Evolutionary conservation across 2,329 filamentous ascomycete genomes (phyloP), one percentile per base, ranked within the genome.

Genomic region (Aspergillus arachidicola): DNA sequence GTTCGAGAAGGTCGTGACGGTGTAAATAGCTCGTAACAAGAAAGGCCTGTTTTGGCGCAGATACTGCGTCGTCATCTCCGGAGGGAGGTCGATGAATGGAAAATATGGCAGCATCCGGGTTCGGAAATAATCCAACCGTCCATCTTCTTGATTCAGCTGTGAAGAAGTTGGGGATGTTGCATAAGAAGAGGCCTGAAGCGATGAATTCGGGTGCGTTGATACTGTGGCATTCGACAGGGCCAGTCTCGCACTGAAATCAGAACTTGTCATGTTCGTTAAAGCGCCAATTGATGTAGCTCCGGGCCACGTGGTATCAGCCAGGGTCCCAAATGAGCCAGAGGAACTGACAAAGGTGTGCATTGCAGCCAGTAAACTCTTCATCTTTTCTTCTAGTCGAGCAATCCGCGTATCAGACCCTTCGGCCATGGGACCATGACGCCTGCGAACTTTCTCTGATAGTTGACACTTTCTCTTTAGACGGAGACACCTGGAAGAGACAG

Each of bases 1-100:
- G 6, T 70, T 73, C 9, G 76, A 75, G 48, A 73, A 71, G 2
- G 73, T 70, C 7, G 73, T 72, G 1, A 79, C 76, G 1, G 73
- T 73, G 34, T 72, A 21, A 57, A 80, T 79, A 23, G 78, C 76
- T 28, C 73, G 74, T n/a, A 78, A 68, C 23, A 80, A 59, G 46
- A 78, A 69, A 1, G 78, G 78, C 41, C 74, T 65, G 26, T 73
- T 66, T 36, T 70, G 68, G 21, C 65, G 74, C n/a, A 80, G 66
- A 63, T 78, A 68, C 51, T 67, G 54, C n/a, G 64, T 69, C 23
- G 74, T 75, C 50, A 73, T 61, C 1, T 70, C 60, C 10, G 72
- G 64, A 14, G 69, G 58, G 9, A 80, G 64, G 51, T 75, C 23
- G 11, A 78, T 69, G 53, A 80, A 79, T 2, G 77, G 71, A 51